A percentile compares a stretch with the other conserved stretches of the same genome.
These are phyloP conservation scores for Hirschfeldia incana DNA, from an alignment of 345 rosid genomes.

Conservation along the genomic window DNA sequence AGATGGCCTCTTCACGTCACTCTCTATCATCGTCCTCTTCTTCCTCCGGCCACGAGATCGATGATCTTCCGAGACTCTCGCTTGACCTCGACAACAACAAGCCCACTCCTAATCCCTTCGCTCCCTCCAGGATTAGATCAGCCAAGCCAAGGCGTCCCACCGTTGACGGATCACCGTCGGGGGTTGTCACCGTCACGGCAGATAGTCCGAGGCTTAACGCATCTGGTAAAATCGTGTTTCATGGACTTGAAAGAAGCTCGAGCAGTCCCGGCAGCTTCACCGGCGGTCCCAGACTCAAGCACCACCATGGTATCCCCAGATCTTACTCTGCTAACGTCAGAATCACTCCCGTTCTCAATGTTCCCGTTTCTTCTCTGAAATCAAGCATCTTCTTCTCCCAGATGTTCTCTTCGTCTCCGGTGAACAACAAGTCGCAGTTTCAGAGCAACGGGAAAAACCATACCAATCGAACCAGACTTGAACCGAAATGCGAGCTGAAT, in stretches of 20 bases:
- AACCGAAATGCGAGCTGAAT: conserved; percentile 34
- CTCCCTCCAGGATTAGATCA: conserved; percentile 35
- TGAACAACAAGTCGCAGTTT: conserved; percentile 24
- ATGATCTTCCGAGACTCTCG: conserved; percentile 51
- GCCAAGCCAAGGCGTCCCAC: conserved; percentile 43
- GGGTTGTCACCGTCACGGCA: conserved; percentile 64
- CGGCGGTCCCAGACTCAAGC: conserved; percentile 73
- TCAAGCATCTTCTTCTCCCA: conserved; percentile 61
- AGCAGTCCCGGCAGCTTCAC: conserved; percentile 97
- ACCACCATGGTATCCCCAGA: conserved; percentile 81
- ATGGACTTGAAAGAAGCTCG: conserved; percentile 87
- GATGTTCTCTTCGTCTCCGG: conserved; percentile 45
- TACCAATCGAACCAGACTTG: conserved; percentile 41
- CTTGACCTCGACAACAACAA: conserved; percentile 40
- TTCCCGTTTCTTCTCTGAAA: conserved; percentile 62
- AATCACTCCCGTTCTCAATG: conserved; percentile 75
- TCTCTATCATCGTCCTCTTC: conserved; percentile 57
- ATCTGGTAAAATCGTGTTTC: conserved; percentile 86
- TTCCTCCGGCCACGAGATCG: conserved; percentile 62
- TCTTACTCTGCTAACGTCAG: conserved; percentile 88
- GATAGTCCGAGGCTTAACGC: conserved; percentile 96
- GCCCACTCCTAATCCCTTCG: conserved; percentile 46
- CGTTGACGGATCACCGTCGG: conserved; percentile 34
- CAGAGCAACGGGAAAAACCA: conserved; percentile 37
- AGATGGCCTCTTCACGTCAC: conserved; percentile 50